Evolutionary conservation across 2,329 filamentous ascomycete species (phyloP).

Genomic region (Epichloe coenophiala): DNA sequence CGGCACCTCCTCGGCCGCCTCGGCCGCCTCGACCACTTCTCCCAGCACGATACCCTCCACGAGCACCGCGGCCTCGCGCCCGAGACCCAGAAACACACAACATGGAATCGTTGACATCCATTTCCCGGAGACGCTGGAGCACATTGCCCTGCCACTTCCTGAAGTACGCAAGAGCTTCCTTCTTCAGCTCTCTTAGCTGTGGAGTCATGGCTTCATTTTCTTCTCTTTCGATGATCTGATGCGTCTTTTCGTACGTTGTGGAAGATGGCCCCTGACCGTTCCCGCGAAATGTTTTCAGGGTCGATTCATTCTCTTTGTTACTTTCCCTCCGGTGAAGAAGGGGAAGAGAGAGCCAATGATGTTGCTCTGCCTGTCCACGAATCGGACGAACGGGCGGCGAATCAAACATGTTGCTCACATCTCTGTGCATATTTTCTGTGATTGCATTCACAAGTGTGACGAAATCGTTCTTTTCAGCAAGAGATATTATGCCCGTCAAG

Average conservation of each 20-base stretch:
- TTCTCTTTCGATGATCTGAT: conserved; percentile 18
- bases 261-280: conserved; percentile 3
- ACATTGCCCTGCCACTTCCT: conserved; percentile 68
- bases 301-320: conserved; percentile 12
- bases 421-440: conserved; percentile 40
- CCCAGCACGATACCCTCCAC: conserved; percentile 12
- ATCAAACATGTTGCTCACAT: conserved; percentile 40
- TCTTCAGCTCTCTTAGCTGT: conserved; percentile 51
- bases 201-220: conserved; percentile 24
- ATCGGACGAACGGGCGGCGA: conserved; percentile 23
- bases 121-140: conserved; percentile 55
- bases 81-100: conserved; percentile 12
- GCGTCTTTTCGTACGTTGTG: conserved; percentile 14
- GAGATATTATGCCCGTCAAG: conserved; percentile 33
- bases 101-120: conserved; percentile 36
- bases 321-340: conserved; percentile 12
- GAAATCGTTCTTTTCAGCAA: conserved; percentile 38
- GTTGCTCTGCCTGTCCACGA: conserved; percentile 16
- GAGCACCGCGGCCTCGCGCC: conserved; percentile 19
- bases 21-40: conserved; percentile 16
- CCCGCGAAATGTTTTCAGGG: conserved; percentile 4
- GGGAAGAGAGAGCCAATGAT: conserved; percentile 23
- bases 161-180: conserved; percentile 56
- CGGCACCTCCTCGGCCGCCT: conserved; percentile 7
- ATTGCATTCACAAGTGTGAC: conserved; percentile 36